phyloP scores from a whole-genome alignment of 768 basidiomycete species.

The Kwoniella dendrophila region DNA sequence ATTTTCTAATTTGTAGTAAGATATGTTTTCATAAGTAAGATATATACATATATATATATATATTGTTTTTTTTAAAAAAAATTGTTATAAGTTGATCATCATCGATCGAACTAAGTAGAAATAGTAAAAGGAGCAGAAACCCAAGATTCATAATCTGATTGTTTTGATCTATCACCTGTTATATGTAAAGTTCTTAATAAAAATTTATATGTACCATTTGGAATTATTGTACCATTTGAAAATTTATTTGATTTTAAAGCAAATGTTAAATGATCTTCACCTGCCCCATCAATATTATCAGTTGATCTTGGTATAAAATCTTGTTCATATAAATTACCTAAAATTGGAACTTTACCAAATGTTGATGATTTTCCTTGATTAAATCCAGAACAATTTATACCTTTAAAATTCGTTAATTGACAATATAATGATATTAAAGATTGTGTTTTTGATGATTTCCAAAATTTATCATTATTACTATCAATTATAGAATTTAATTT shows the following conservation, averaged over 20 bases:
- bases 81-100: too few relatives aligned
- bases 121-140: conserved; percentile 18
- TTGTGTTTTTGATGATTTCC: conserved; percentile 7
- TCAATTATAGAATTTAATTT: conserved; percentile 7
- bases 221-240: conserved; percentile 58
- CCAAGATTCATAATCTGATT: conserved; percentile 60
- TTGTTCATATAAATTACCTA: conserved; percentile 62
- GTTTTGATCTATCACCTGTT: conserved; percentile 58
- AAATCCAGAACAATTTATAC: conserved; percentile 22
- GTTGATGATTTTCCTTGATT: conserved; percentile 24
- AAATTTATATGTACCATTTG: conserved; percentile 59
- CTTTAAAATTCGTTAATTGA: conserved; percentile 33
- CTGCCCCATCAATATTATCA: conserved; percentile 44
- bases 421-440: conserved; percentile 29
- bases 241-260: conserved; percentile 45
- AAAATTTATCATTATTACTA: not conserved
- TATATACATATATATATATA: too few relatives aligned
- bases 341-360: conserved; percentile 57
- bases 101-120: too few relatives aligned
- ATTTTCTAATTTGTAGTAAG: too few relatives aligned
- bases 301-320: conserved; percentile 61
- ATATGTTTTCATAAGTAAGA: too few relatives aligned
- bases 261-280: conserved; percentile 49
- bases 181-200: conserved; percentile 61
- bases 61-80: too few relatives aligned